Evolutionary conservation across 2,329 filamentous ascomycete genomes (phyloP).

Genomic region (Elsinoe australis): DNA sequence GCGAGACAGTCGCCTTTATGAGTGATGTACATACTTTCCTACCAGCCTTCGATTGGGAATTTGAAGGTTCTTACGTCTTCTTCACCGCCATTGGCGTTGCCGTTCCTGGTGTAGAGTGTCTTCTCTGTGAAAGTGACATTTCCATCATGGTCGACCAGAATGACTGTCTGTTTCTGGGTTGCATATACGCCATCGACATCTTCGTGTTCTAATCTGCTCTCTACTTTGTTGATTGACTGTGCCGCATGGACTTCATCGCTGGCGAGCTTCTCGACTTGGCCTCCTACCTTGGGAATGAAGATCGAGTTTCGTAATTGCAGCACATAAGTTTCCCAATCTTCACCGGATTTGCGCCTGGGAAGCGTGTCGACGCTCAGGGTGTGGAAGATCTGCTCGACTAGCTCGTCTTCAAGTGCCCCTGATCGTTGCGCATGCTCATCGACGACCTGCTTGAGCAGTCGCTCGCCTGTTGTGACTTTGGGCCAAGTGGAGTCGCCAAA

Average conservation of each 20-base stretch:
- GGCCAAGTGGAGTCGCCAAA: slow-evolving; percentile 54
- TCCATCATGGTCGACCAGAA: slow-evolving; percentile 50
- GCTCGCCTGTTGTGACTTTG: slow-evolving; percentile 53
- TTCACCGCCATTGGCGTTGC: slow-evolving; percentile 38
- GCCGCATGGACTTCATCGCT: slow-evolving; percentile 38
- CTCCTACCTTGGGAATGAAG: slow-evolving; percentile 51
- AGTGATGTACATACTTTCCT: slow-evolving; percentile 17
- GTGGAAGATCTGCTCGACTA: slow-evolving; percentile 46
- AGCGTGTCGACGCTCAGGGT: slow-evolving; percentile 50
- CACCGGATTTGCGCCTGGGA: slow-evolving; percentile 42
- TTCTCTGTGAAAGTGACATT: slow-evolving; percentile 55
- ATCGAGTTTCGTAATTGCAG: slow-evolving; percentile 52
- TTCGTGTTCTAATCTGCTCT: slow-evolving; percentile 22
- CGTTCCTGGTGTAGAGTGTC: slow-evolving; percentile 51
- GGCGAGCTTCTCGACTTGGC: slow-evolving; percentile 34
- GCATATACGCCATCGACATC: slow-evolving; percentile 48
- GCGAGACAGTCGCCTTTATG: not conserved
- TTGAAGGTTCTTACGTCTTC: slow-evolving; percentile 40
- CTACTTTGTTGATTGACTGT: slow-evolving; percentile 18
- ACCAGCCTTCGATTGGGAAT: slow-evolving; percentile 42
- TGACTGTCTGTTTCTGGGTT: slow-evolving; percentile 56
- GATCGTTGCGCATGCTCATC: slow-evolving; percentile 34
- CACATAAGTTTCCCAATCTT: slow-evolving; percentile 49
- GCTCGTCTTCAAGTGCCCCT: slow-evolving; percentile 39
- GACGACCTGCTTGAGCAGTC: slow-evolving; percentile 45